Conservation (phyloP, 1,284 basidiomycete species). For the Fomitopsis pinicola region DNA sequence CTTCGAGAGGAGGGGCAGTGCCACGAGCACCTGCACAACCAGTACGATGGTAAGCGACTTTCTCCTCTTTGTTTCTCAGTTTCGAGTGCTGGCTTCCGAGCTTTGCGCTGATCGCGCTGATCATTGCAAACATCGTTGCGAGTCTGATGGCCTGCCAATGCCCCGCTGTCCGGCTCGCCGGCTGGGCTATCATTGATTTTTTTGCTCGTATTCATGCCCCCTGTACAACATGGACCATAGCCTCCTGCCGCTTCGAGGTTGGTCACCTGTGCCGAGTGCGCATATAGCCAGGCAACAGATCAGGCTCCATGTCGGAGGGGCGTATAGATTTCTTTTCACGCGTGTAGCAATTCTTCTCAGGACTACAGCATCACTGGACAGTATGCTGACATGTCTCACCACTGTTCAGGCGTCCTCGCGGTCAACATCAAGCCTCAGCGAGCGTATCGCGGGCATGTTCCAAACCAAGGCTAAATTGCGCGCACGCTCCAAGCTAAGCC, state of each 20-base stretch:
- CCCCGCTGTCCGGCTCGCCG: no score
- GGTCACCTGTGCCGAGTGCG: background rate
- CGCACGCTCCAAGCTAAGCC: constrained; percentile 23
- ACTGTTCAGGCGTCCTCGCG: constrained; percentile 13
- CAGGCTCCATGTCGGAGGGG: background rate
- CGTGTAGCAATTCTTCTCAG: background rate
- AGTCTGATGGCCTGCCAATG: no score
- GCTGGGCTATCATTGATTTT: no score
- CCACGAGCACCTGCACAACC: constrained; percentile 19
- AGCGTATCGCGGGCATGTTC: constrained; percentile 19
- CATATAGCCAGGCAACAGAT: background rate
- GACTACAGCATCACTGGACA: background rate
- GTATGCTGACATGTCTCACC: background rate
- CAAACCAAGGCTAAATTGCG: constrained; percentile 14
- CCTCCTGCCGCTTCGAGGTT: background rate
- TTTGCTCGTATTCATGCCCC: no score
- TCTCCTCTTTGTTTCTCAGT: background rate
- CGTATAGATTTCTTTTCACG: background rate
- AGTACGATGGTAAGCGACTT: constrained; percentile 20
- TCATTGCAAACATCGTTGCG: no score
- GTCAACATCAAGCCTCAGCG: constrained; percentile 19
- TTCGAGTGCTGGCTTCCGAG: background rate
- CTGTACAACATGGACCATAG: background rate
- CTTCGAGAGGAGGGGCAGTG: constrained; percentile 24
- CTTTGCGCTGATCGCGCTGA: background rate